Conservation (phyloP, 1,139 yeast genomes). For the Saccharomyces hybrid region DNA sequence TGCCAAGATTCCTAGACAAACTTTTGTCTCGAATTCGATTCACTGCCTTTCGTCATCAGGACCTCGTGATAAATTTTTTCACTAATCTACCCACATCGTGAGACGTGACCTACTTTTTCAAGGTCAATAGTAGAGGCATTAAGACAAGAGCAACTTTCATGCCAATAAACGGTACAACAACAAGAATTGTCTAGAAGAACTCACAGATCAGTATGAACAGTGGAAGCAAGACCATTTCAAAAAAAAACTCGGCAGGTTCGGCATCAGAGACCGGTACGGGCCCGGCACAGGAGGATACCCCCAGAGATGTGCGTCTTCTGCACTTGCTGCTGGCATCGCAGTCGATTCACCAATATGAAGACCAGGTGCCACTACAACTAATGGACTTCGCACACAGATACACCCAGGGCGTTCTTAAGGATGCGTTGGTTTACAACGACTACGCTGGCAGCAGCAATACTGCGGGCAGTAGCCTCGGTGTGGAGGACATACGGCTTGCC, state of each 20-base stretch:
- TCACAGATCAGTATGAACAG: neutral
- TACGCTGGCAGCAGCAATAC: constrained; percentile 42
- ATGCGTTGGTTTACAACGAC: constrained; percentile 82
- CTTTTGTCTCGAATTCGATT: neutral
- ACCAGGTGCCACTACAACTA: constrained; percentile 86
- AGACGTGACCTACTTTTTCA: neutral
- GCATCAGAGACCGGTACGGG: neutral
- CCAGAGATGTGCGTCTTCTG: constrained; percentile 84
- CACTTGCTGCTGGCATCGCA: constrained; percentile 91
- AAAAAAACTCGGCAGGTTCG: neutral
- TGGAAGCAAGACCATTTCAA: neutral
- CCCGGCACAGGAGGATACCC: constrained; percentile 36
- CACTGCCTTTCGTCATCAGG: neutral
- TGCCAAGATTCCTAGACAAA: neutral
- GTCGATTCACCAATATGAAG: constrained; percentile 87
- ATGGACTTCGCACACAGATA: constrained; percentile 94
- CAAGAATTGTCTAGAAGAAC: neutral
- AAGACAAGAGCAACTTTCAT: neutral
- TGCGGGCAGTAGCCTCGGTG: constrained; percentile 44
- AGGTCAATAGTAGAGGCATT: neutral
- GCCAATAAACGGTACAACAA: neutral
- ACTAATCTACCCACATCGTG: neutral
- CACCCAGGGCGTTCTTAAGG: constrained; percentile 78
- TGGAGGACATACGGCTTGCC: constrained; percentile 87
- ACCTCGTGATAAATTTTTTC: neutral